Percentiles rank a stretch among this genome's conserved stretches.
phyloP scores from a whole-genome alignment of 768 basidiomycete species.

The Fistulinella prunicolor region DNA sequence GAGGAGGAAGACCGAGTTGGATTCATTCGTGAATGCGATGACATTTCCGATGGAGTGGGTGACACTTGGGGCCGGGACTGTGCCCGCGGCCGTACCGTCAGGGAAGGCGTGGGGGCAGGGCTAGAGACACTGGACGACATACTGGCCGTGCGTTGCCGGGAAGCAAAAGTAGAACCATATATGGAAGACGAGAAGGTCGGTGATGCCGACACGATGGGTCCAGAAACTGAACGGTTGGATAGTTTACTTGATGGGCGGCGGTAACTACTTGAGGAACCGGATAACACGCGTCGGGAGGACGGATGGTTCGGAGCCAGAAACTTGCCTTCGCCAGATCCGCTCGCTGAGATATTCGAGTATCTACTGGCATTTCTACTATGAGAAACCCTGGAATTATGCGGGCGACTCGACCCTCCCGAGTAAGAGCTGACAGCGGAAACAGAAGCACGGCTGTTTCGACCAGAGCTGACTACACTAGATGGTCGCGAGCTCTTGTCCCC shows the following conservation, averaged over 20 bases:
- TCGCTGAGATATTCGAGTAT: slow-evolving; percentile 32
- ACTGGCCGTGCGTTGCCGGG: slow-evolving; percentile 79
- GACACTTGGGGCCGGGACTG: slow-evolving; percentile 50
- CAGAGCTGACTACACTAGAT: slow-evolving; percentile 62
- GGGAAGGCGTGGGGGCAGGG: slow-evolving; percentile 32
- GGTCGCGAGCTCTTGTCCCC: slow-evolving; percentile 62
- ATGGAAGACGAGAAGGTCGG: slow-evolving; percentile 35
- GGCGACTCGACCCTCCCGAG: slow-evolving; percentile 20
- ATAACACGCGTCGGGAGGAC: slow-evolving; percentile 47
- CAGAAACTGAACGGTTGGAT: slow-evolving; percentile 70
- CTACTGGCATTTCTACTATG: slow-evolving; percentile 26
- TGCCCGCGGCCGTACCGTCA: slow-evolving; percentile 37
- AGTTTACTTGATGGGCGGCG: slow-evolving; percentile 58
- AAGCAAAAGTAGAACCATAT: slow-evolving; percentile 69
- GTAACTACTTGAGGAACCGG: slow-evolving; percentile 42
- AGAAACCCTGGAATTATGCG: slow-evolving; percentile 7
- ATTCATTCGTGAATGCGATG: slow-evolving; percentile 47
- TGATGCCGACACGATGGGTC: slow-evolving; percentile 48
- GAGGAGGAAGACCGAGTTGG: slow-evolving; percentile 43
- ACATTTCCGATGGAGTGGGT: slow-evolving; percentile 61
- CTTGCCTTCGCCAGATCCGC: slow-evolving; percentile 36
- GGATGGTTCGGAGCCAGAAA: slow-evolving; percentile 46
- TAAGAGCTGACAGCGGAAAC: slow-evolving; percentile 37
- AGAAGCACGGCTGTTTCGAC: slow-evolving; percentile 56
- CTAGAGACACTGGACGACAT: slow-evolving; percentile 43